These are phyloP conservation scores for Rhizophora apiculata DNA, from an alignment of 345 rosid genomes.

Conservation along the genomic window DNA sequence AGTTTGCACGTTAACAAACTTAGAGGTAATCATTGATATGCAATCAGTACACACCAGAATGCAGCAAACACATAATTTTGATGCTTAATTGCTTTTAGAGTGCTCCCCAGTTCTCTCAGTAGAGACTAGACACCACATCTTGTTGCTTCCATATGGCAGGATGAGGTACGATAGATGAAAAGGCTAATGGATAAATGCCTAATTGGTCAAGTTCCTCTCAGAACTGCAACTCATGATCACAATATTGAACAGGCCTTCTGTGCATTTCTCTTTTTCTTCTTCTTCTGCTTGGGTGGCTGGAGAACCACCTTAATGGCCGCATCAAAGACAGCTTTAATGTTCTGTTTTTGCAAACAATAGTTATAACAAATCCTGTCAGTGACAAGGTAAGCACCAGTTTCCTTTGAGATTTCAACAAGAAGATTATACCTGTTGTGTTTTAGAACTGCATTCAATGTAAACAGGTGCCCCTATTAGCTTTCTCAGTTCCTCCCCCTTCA, in stretches of 20 bases:
- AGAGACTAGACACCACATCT: slow-evolving; percentile 34
- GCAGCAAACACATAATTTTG: slow-evolving; percentile 11
- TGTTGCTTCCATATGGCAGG: slow-evolving; percentile 23
- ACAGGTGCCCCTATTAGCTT: slow-evolving; percentile 71
- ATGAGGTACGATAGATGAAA: slow-evolving; percentile 10
- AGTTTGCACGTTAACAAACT: slow-evolving; percentile 23
- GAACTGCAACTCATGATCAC: slow-evolving; percentile 19
- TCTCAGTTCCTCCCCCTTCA: slow-evolving; percentile 77
- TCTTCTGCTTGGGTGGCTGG: slow-evolving; percentile 55
- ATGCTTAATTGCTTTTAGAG: slow-evolving; percentile 17
- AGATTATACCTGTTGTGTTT: slow-evolving; percentile 69
- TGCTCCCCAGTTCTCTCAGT: slow-evolving; percentile 40
- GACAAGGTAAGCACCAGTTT: neutral
- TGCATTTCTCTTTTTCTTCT: slow-evolving; percentile 43
- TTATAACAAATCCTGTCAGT: slow-evolving; percentile 7
- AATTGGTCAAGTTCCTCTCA: slow-evolving; percentile 16
- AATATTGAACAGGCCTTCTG: slow-evolving; percentile 46
- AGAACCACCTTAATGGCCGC: slow-evolving; percentile 56
- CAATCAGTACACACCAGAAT: slow-evolving; percentile 32
- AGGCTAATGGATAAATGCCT: slow-evolving; percentile 18
- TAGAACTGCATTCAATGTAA: slow-evolving; percentile 83
- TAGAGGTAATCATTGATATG: slow-evolving; percentile 30
- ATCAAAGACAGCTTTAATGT: slow-evolving; percentile 52
- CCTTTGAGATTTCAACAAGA: neutral
- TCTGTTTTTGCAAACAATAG: slow-evolving; percentile 29